Conservation (phyloP, 257 asterid genomes). For the Primulina huaijiensis region DNA sequence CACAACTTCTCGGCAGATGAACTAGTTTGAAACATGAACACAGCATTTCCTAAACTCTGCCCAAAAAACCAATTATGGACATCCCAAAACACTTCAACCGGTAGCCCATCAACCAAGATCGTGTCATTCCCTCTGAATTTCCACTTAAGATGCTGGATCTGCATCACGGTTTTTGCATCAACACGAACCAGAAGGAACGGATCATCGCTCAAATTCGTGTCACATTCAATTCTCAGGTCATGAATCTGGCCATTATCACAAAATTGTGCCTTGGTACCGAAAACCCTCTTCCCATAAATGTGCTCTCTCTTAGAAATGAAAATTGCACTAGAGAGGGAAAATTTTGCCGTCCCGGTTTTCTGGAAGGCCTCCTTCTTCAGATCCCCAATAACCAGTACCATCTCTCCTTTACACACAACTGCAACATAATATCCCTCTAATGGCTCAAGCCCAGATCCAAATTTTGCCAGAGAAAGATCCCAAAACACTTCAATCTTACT, state of each 20-base stretch:
- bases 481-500: constrained; percentile 33
- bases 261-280: constrained; percentile 36
- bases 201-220: constrained; percentile 23
- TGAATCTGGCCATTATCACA: constrained; percentile 28
- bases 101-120: constrained; percentile 34
- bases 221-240: constrained; percentile 40
- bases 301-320: constrained; percentile 38
- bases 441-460: constrained; percentile 51
- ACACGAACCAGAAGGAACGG: constrained; percentile 29
- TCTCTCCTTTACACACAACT: constrained; percentile 29
- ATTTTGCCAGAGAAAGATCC: constrained; percentile 45
- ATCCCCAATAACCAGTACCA: constrained; percentile 43
- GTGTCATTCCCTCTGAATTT: constrained; percentile 41
- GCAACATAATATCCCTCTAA: constrained; percentile 40
- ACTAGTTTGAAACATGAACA: constrained; percentile 38
- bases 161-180: constrained; percentile 34
- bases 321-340: constrained; percentile 25
- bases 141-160: constrained; percentile 38
- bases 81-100: constrained; percentile 43
- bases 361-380: constrained; percentile 40
- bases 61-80: constrained; percentile 42
- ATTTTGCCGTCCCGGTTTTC: constrained; percentile 29
- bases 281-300: constrained; percentile 36
- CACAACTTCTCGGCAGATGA: constrained; percentile 36
- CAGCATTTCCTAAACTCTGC: constrained; percentile 31